Evolutionary conservation across 2,329 filamentous ascomycete genomes (phyloP).

Genomic region (Aspergillus caelatus): DNA sequence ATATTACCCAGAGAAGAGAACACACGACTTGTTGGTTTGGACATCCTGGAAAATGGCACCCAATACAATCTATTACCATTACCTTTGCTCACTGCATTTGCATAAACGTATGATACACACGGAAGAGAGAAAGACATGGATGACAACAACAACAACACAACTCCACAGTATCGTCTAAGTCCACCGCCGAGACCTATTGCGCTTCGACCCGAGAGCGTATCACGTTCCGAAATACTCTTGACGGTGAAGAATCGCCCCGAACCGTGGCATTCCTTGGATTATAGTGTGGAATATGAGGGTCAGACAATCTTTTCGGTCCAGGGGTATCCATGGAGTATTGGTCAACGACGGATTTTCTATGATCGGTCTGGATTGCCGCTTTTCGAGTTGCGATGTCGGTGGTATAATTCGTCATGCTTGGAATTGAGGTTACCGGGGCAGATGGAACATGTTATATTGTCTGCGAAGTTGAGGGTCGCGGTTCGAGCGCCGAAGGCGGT

Average conservation of each 20-base stretch:
- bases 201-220: constrained; percentile 18
- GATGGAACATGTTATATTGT: constrained; percentile 9
- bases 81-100: not conserved
- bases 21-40: no score
- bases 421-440: constrained; percentile 17
- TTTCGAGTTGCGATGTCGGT: constrained; percentile 19
- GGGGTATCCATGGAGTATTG: constrained; percentile 19
- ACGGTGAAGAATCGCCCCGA: constrained; percentile 18
- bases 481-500: constrained; percentile 16
- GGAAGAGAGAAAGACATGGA: not conserved
- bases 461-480: constrained; percentile 20
- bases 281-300: constrained; percentile 14
- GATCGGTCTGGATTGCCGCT: constrained; percentile 21
- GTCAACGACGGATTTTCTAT: constrained; percentile 18
- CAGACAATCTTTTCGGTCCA: constrained; percentile 15
- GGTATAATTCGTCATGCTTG: constrained; percentile 20
- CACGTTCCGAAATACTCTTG: constrained; percentile 10
- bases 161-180: not conserved
- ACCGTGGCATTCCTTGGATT: constrained; percentile 24
- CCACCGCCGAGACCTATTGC: constrained; percentile 16
- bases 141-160: not conserved
- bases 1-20: not conserved
- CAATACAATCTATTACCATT: no score
- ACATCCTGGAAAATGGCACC: not conserved
- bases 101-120: not conserved